phyloP scores from a whole-genome alignment of 305 asterid genomes.

The Fraxinus greggii region DNA sequence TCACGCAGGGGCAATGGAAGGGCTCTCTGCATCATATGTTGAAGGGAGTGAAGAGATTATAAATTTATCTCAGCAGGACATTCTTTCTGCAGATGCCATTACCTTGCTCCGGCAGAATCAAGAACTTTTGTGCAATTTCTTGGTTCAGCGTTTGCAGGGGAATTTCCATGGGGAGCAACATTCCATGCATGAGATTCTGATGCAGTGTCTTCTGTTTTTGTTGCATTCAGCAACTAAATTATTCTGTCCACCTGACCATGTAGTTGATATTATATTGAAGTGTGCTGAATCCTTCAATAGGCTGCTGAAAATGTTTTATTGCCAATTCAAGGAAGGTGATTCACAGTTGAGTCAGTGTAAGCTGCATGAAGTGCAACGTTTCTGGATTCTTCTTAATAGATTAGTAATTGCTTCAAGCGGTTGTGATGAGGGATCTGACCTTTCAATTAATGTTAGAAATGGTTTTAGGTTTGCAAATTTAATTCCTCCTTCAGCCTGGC shows the following conservation, averaged over 20 bases:
- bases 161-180: conserved; percentile 53
- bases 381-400: conserved; percentile 79
- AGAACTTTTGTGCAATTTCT: conserved; percentile 65
- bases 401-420: conserved; percentile 93
- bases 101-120: conserved; percentile 92
- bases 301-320: conserved; percentile 49
- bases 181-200: conserved; percentile 77
- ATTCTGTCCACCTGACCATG: conserved; percentile 63
- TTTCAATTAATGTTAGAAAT: conserved; percentile 48
- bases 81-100: conserved; percentile 76
- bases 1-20: conserved; percentile 37
- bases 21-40: conserved; percentile 32
- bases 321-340: conserved; percentile 60
- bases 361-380: conserved; percentile 67
- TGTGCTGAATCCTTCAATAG: conserved; percentile 65
- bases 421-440: conserved; percentile 58
- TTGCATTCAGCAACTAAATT: conserved; percentile 89
- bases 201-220: conserved; percentile 87
- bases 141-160: conserved; percentile 60
- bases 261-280: conserved; percentile 77
- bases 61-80: conserved; percentile 54
- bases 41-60: conserved; percentile 58
- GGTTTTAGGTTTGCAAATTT: conserved; percentile 81
- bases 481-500: conserved; percentile 80
- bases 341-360: conserved; percentile 46